Conservation (phyloP, 1,139 yeast genomes). For the Blastobotrys capitulatus region DNA sequence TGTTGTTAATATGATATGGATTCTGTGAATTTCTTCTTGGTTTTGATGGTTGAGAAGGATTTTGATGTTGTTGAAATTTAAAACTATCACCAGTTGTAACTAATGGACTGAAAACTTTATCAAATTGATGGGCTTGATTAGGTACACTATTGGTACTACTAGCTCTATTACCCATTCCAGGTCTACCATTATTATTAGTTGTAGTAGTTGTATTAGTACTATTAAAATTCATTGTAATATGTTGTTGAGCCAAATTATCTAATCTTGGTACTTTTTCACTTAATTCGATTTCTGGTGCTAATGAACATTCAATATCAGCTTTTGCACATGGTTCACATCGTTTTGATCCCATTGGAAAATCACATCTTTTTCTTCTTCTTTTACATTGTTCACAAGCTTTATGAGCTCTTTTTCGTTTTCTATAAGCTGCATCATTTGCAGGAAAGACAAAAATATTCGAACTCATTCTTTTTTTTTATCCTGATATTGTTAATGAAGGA, state of each 20-base stretch:
- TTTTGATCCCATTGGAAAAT: conserved; percentile 26
- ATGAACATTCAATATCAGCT: conserved; percentile 30
- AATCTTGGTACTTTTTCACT: conserved; percentile 27
- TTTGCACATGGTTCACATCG: conserved; percentile 32
- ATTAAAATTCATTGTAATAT: background rate
- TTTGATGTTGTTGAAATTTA: background rate
- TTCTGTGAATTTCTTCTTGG: background rate
- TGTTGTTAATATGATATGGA: background rate
- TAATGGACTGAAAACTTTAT: background rate
- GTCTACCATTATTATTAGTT: background rate
- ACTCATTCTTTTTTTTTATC: background rate
- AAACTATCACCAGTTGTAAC: background rate
- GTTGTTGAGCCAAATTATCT: conserved; percentile 22
- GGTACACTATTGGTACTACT: conserved; percentile 1
- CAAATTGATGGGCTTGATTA: background rate
- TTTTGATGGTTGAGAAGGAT: too few relatives aligned
- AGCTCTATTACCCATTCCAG: background rate
- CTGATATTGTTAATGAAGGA: too few relatives aligned
- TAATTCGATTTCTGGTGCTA: conserved; percentile 30
- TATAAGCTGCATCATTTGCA: conserved; percentile 51
- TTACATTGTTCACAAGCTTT: conserved; percentile 50
- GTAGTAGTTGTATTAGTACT: background rate
- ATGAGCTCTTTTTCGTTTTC: conserved; percentile 49
- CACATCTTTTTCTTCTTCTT: conserved; percentile 35
- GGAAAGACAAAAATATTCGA: conserved; percentile 46